These are phyloP conservation scores for Keithomyces neogunnii DNA, from an alignment of 2,329 filamentous ascomycete genomes.

Conservation along the genomic window DNA sequence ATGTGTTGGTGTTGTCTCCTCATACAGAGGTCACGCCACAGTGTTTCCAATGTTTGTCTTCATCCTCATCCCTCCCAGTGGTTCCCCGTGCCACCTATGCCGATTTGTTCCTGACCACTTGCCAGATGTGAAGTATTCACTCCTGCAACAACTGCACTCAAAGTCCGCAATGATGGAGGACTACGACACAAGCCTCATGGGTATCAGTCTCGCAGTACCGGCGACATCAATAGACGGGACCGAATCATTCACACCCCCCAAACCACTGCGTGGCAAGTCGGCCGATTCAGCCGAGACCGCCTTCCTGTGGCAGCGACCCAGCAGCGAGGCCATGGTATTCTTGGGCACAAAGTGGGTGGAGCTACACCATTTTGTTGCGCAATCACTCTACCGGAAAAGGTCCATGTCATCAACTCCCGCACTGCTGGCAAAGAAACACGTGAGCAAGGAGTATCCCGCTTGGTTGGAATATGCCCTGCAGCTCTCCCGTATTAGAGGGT, in stretches of 20 bases:
- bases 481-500: slow-evolving; percentile 67
- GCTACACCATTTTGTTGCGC: slow-evolving; percentile 70
- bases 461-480: slow-evolving; percentile 75
- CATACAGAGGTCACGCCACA: slow-evolving; percentile 71
- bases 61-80: neutral
- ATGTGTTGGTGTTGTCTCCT: slow-evolving; percentile 78
- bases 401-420: slow-evolving; percentile 24
- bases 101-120: slow-evolving; percentile 2
- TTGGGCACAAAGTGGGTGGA: slow-evolving; percentile 83
- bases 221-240: slow-evolving; percentile 53
- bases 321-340: slow-evolving; percentile 72
- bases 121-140: slow-evolving; percentile 62
- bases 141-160: slow-evolving; percentile 74
- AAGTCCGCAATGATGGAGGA: slow-evolving; percentile 30
- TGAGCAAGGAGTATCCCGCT: slow-evolving; percentile 62
- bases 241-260: slow-evolving; percentile 42
- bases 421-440: slow-evolving; percentile 42
- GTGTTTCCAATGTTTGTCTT: slow-evolving; percentile 65
- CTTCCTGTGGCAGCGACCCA: slow-evolving; percentile 81
- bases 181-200: slow-evolving; percentile 54
- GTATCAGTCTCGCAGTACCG: slow-evolving; percentile 73
- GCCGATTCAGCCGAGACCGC: slow-evolving; percentile 32
- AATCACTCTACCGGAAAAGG: slow-evolving; percentile 42
- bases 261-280: slow-evolving; percentile 9
- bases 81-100: neutral